Base-by-base conservation (phyloP, 2,329 filamentous ascomycete genomes). In the Cordyceps javanica region DNA sequence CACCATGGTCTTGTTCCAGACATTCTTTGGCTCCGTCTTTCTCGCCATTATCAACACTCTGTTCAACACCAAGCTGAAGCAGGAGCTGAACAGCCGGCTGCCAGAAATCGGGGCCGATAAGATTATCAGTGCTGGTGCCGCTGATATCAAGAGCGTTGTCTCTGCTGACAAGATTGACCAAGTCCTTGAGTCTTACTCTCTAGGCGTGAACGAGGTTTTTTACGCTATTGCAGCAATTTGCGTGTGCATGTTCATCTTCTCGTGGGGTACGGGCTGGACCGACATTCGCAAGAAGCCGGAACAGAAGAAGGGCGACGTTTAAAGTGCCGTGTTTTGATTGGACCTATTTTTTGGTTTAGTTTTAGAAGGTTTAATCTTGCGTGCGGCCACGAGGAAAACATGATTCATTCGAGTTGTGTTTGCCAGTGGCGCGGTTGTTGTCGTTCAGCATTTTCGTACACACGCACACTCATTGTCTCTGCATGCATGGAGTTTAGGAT, bases 11-110 rank as follows among this genome's bases (percentile, higher is more conserved):
- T 64, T 78, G 60, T 67, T 69, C 41, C 76, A 80, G 60, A 77
- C 73, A 4, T 70, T 79, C 59, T 76, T 76, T 7, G 75, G 77
- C 16, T 74, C 79, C 2, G 69, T 81, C 23, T 76, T 78, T 63
- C 68, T 81, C 30, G 74, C 75, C 3, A 61, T 63, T 21, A 62
- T 60, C 26, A 69, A 71, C 32, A 65, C 68, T 44, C 63, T 69
- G 38, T 69, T 69, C 58, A 64, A 63, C 45, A 60, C 66, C 60
- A 68, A 68, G 39, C 66, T 79, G 2, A 62, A 63, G 13, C 42
- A 64, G 0, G 65, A 68, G 36, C 62, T 79, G 0, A 41, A 56
- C 0, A 25, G 54, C 16, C 67, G 69, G 38, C 70, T 69, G 7
- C 66, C 71, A 1, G 41, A 41, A 8, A 61, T 72, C 54, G 60